Conservation (phyloP, 2,329 filamentous ascomycete genomes). For the Penicillium sp. region DNA sequence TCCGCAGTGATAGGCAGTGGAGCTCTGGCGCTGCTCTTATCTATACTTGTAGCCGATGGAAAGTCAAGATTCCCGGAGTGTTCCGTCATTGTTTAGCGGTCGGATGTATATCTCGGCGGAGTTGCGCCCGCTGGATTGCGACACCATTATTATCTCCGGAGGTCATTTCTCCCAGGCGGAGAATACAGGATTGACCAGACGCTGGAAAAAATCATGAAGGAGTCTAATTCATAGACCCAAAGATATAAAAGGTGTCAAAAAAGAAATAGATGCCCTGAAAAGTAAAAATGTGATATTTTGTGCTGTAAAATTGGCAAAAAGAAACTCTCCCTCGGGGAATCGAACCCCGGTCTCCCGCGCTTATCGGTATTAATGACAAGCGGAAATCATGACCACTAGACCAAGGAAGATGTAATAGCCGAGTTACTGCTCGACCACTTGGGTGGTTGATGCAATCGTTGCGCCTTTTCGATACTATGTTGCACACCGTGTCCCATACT, state of each 20-base stretch:
- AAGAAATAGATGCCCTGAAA: not conserved
- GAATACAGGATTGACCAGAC: too few species aligned
- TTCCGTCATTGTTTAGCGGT: conserved; percentile 6
- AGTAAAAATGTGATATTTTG: too few species aligned
- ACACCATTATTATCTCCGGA: not conserved
- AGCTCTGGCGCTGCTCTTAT: conserved; percentile 2
- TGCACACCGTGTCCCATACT: too few species aligned
- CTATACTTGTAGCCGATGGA: not conserved
- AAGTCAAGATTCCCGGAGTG: conserved; percentile 6
- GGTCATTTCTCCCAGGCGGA: too few species aligned
- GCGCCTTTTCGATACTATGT: not conserved
- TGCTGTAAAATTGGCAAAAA: conserved; percentile 13
- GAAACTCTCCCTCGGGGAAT: conserved; percentile 37
- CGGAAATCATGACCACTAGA: conserved; percentile 44
- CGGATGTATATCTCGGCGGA: not conserved
- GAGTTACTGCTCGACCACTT: conserved; percentile 7
- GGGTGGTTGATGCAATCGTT: not conserved
- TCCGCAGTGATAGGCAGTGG: conserved; percentile 7
- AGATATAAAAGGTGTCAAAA: not conserved
- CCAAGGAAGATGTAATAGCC: conserved; percentile 19
- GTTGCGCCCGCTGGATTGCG: not conserved
- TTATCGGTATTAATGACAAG: conserved; percentile 34
- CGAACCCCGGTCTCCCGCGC: conserved; percentile 41
- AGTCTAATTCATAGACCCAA: not conserved
- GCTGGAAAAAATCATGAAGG: not conserved